Conservation (phyloP, 805 yeast species). For the Candida andamanensis region DNA sequence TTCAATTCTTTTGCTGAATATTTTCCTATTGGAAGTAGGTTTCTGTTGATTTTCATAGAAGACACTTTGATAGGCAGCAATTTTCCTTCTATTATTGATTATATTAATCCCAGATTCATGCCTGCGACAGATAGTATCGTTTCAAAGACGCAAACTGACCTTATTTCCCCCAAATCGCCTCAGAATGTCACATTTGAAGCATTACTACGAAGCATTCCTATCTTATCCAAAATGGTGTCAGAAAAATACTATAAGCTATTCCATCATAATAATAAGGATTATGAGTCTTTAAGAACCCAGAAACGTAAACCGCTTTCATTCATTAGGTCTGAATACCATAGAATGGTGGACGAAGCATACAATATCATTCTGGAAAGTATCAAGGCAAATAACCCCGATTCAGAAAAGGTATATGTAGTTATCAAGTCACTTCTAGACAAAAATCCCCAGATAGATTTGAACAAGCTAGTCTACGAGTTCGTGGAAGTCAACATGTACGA, state of each 20-base stretch:
- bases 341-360: conserved; percentile 30
- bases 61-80: conserved; percentile 47
- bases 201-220: conserved; percentile 32
- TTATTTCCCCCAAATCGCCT: background rate
- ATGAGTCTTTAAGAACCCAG: conserved; percentile 25
- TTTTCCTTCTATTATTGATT: conserved; percentile 5
- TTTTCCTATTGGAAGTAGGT: conserved; percentile 50
- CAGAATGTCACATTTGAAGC: conserved; percentile 26
- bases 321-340: conserved; percentile 27
- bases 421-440: conserved; percentile 24
- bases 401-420: conserved; percentile 28
- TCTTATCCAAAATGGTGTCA: conserved; percentile 36
- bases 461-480: conserved; percentile 57
- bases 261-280: conserved; percentile 36
- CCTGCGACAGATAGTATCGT: background rate
- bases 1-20: conserved; percentile 55
- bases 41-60: conserved; percentile 55
- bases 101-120: conserved; percentile 7
- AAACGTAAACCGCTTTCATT: conserved; percentile 20
- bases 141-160: background rate
- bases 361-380: conserved; percentile 35
- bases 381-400: conserved; percentile 26
- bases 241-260: conserved; percentile 33
- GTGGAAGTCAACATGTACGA: conserved; percentile 67
- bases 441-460: conserved; percentile 42